Evolutionary conservation across 352 stramenopile species (phyloP), one percentile per base, ranked within the genome.

Genomic region (Pythium diclinum): DNA sequence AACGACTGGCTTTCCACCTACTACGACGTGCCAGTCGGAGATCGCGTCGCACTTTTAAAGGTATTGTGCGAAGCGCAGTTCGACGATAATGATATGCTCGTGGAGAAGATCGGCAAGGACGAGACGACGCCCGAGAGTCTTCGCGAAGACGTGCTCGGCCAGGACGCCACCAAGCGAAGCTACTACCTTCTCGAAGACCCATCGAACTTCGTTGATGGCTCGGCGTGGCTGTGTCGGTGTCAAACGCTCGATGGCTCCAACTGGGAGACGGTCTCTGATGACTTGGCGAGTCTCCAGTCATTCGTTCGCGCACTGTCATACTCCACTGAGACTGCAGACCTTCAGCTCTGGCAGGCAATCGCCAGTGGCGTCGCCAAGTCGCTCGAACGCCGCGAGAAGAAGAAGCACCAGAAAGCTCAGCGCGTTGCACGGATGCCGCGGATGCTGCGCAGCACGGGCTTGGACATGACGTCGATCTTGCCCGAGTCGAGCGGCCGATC

Each of bases 111-210:
- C 56, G 82, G 77, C 30, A 17, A 63, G 40, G 72, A 85, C 40
- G 80, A 83, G 38, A 76, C 69, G 9, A 23, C 62, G 3, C 54
- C 62, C 16, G 74, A 88, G 17, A 73, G 69, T 1, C 75, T 88
- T 48, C 72, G 80, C 28, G 83, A 89, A 57, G 72, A 83, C 21
- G 65, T 72, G 6, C 56, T 85, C 1, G 83, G 83, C 0, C 53
- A 48, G 0, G 83, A 91, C 62, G 71, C 73, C n/a, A 54, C 40
- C 0, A 77, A 76, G 49, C 77, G 79, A 21, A 77, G 59, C 1
- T 89, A 90, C 68, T 89, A 78, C 57, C 56, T 85, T 38, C 55
- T 92, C 21, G 83, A 92, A 59, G 81, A 92, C 69, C 67, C 76
- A 14, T 65, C 78, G 23, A 85, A 73, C 7, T 69, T 88, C 23